phyloP scores from a whole-genome alignment of 768 basidiomycete species.

The Phanerochaete sordida region DNA sequence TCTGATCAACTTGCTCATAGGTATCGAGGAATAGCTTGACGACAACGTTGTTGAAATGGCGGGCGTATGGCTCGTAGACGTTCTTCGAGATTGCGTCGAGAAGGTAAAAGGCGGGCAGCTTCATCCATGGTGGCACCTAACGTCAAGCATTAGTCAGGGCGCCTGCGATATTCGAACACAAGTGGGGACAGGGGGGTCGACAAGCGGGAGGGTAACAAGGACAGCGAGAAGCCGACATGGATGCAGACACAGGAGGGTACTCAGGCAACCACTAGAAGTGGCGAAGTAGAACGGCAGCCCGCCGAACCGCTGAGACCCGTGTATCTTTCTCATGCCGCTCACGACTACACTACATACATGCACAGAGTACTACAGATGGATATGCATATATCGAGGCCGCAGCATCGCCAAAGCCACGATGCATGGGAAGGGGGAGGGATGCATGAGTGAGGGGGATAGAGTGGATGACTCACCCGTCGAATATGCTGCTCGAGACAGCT shows the following conservation, averaged over 20 bases:
- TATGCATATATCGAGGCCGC: not conserved
- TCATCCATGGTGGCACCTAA: conserved; percentile 87
- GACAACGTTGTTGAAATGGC: conserved; percentile 78
- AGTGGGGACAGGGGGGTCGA: conserved; percentile 4
- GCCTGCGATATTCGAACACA: conserved; percentile 30
- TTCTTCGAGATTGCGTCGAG: conserved; percentile 98
- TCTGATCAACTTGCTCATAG: conserved; percentile 81
- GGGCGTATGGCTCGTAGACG: conserved; percentile 88
- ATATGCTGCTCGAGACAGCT: conserved; percentile 85
- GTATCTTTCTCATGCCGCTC: conserved; percentile 11
- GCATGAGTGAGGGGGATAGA: conserved; percentile 7
- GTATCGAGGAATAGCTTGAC: conserved; percentile 83
- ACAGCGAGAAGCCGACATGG: not conserved
- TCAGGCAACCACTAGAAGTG: conserved; percentile 13
- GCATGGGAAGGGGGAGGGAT: not conserved
- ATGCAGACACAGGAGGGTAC: not conserved
- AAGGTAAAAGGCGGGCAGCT: conserved; percentile 91
- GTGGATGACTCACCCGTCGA: conserved; percentile 69
- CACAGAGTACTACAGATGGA: conserved; percentile 7
- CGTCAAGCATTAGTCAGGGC: conserved; percentile 62
- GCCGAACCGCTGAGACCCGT: conserved; percentile 8
- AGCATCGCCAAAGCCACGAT: not conserved
- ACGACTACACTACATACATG: conserved; percentile 13
- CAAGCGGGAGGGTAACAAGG: not conserved
- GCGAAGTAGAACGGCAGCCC: conserved; percentile 1